Conservation (phyloP, 2,329 filamentous ascomycete species). For the Paraconiothyrium brasiliense region DNA sequence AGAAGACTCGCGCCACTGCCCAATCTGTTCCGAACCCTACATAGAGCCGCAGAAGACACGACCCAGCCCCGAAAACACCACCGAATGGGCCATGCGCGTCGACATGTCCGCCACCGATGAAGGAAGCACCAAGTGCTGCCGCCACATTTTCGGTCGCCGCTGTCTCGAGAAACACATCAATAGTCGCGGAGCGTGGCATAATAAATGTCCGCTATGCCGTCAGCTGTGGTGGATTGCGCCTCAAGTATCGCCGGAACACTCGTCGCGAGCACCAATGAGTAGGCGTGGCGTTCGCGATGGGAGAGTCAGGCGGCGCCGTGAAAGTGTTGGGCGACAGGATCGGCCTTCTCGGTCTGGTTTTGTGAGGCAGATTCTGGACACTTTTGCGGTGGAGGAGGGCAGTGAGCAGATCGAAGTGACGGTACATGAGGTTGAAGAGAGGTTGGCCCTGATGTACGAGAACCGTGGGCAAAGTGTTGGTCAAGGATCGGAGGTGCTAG, state of each 20-base stretch:
- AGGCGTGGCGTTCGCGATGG: not conserved
- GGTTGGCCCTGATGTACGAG: slow-evolving; percentile 9
- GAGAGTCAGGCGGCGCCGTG: not conserved
- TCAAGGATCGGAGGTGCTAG: not conserved
- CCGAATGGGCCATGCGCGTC: slow-evolving; percentile 19
- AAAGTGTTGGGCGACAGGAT: not conserved
- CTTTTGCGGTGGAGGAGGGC: slow-evolving; percentile 7
- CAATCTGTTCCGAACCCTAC: slow-evolving; percentile 18
- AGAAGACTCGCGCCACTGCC: slow-evolving; percentile 6
- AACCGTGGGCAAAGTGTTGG: not conserved
- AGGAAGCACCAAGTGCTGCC: slow-evolving; percentile 14
- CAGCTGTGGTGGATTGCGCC: not conserved
- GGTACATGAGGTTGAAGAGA: slow-evolving; percentile 4
- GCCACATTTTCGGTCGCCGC: slow-evolving; percentile 15
- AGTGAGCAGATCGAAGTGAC: slow-evolving; percentile 3
- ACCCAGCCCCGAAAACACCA: not conserved
- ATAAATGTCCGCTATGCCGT: slow-evolving; percentile 18
- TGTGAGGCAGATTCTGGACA: not conserved
- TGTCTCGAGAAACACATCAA: slow-evolving; percentile 16
- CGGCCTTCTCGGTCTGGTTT: not conserved
- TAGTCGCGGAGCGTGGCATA: slow-evolving; percentile 12
- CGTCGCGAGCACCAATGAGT: not conserved
- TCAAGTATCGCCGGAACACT: not conserved
- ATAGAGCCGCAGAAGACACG: slow-evolving; percentile 4
- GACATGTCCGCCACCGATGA: slow-evolving; percentile 12